These are phyloP conservation scores for Saccharomycopsis amapae DNA, from an alignment of 805 yeast genomes.

Conservation along the genomic window DNA sequence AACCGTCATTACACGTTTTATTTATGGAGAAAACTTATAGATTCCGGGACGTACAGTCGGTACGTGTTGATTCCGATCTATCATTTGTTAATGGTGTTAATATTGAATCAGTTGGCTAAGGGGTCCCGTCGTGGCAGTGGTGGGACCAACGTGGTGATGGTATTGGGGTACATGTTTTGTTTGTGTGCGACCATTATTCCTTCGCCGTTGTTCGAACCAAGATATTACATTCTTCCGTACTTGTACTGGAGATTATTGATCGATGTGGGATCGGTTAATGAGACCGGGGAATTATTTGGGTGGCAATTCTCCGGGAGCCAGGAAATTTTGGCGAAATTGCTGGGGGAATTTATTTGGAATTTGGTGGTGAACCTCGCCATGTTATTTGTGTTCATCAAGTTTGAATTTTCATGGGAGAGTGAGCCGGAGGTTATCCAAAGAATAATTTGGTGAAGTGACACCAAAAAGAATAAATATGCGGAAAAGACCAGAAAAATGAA, in stretches of 20 bases:
- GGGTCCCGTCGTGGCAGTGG: no score
- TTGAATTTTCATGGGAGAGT: constrained; percentile 62
- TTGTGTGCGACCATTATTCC: constrained; percentile 63
- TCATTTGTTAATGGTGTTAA: constrained; percentile 43
- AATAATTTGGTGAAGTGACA: constrained; percentile 73
- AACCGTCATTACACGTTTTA: constrained; percentile 92
- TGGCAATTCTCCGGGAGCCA: constrained; percentile 17
- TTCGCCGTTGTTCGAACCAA: constrained; percentile 88
- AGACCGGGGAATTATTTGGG: constrained; percentile 30
- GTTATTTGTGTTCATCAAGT: constrained; percentile 47
- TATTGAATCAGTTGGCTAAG: constrained; percentile 3
- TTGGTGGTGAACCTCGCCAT: constrained; percentile 47
- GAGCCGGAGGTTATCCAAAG: constrained; percentile 58
- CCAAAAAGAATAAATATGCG: background rate
- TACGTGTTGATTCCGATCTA: constrained; percentile 57
- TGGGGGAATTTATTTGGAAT: constrained; percentile 58
- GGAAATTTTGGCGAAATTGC: constrained; percentile 29
- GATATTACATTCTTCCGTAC: constrained; percentile 83
- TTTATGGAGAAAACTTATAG: constrained; percentile 61
- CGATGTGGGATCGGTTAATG: no score
- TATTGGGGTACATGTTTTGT: constrained; percentile 45
- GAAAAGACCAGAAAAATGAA: no score
- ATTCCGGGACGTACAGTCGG: constrained; percentile 39
- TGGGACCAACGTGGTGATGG: constrained; percentile 30
- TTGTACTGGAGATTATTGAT: constrained; percentile 62